Base-by-base conservation (phyloP, 768 basidiomycete genomes). In the Russula sp. region DNA sequence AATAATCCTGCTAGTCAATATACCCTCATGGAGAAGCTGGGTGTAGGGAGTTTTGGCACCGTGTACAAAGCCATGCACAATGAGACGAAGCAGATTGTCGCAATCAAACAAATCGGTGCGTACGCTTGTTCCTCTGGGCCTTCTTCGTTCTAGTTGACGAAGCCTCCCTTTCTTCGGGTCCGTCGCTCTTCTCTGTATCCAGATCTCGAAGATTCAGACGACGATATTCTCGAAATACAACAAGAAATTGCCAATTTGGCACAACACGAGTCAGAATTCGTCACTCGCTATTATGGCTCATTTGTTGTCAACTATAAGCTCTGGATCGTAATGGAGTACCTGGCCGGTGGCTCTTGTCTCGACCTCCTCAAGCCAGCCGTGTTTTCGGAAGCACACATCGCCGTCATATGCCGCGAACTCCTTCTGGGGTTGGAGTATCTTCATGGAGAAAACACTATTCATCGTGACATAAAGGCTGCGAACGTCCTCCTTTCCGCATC, bases 301-400 rank as follows among this genome's bases (percentile, higher is more conserved):
- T 99, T 99, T 75, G 93, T 99, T 59, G 87, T 93, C 68, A 87
- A 90, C 40, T 98, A 96, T 80, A 96, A 98, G 76, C 81, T 99
- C 26, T 99, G 97, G 97, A 99, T 99, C 72, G 79, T 99, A 71
- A 98, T 99, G 97, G 97, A 99, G 76, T 99, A 93, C 76, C 88
- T 98, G 59, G 94, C 94, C 0, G 97, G 97, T 49, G 97, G 97
- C n/a, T 97, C 94, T 30, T 98, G 97, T 77, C 84, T 98, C 60
- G 97, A 98, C 76, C 82, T 99, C 60, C 84, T 98, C 69, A 97
- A 96, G 76, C 84, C 93, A 1, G 96, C 93, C 30, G 79, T 84
- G 34, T 97, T 98, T 75, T 85, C 89, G 16, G 97, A 99, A 76
- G 83, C 85, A 0, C 95, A 98, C 72, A 98, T 98, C 68, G 94